Evolutionary conservation across 805 yeast genomes (phyloP).

Genomic region (Ogataea parapolymorpha): DNA sequence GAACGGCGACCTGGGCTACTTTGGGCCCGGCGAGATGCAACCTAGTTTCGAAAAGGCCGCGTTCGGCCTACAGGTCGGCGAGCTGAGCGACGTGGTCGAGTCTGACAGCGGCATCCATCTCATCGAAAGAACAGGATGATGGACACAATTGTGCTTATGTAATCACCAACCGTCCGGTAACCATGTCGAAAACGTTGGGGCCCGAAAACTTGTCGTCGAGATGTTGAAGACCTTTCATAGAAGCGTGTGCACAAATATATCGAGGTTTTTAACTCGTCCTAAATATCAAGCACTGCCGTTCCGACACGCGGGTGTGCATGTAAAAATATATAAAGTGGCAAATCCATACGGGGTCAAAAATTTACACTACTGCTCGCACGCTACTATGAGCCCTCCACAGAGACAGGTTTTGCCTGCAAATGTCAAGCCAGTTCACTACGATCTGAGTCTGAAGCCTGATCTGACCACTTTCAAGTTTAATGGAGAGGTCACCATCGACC

Average conservation of each 20-base stretch:
- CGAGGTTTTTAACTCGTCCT: neutral
- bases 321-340: slow-evolving; percentile 7
- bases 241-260: neutral
- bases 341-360: slow-evolving; percentile 2
- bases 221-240: neutral
- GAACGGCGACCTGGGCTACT: slow-evolving; percentile 90
- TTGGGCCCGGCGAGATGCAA: slow-evolving; percentile 92
- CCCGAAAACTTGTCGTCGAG: neutral
- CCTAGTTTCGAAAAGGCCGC: slow-evolving; percentile 90
- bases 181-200: neutral
- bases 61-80: slow-evolving; percentile 76
- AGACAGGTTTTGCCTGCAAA: slow-evolving; percentile 38
- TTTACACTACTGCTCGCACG: slow-evolving; percentile 13
- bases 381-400: slow-evolving; percentile 16
- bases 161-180: neutral
- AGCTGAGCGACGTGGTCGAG: slow-evolving; percentile 78
- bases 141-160: neutral
- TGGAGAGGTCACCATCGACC: slow-evolving; percentile 52
- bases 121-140: slow-evolving; percentile 75
- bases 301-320: slow-evolving; percentile 1
- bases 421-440: slow-evolving; percentile 77
- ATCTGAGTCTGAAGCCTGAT: slow-evolving; percentile 45
- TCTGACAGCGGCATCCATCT: slow-evolving; percentile 89
- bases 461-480: slow-evolving; percentile 42
- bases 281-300: slow-evolving; percentile 3